Evolutionary conservation across 2,329 filamentous ascomycete species (phyloP).

Genomic region (Pezicula rhizophila): DNA sequence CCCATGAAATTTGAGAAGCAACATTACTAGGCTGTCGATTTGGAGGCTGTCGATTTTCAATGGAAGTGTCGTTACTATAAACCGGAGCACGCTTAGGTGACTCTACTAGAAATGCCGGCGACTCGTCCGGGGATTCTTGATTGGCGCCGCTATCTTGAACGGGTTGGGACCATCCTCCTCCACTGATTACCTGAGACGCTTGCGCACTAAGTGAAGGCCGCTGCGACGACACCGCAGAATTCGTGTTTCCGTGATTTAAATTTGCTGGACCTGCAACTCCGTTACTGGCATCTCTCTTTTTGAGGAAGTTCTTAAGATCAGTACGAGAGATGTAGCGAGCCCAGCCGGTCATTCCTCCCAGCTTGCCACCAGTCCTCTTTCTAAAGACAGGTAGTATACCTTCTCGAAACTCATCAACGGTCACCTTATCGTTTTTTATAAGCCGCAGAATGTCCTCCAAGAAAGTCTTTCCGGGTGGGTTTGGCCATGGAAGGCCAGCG

Average conservation of each 20-base stretch:
- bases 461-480: not conserved
- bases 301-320: not conserved
- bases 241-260: not conserved
- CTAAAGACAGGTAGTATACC: not conserved
- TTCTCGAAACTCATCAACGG: not conserved
- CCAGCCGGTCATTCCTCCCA: not conserved
- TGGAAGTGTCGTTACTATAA: no score
- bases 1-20: not conserved
- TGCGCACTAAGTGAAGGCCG: not conserved
- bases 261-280: not conserved
- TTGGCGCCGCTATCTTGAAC: not conserved
- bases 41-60: no score
- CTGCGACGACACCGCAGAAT: not conserved
- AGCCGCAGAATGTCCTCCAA: not conserved
- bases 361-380: not conserved
- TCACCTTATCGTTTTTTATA: not conserved
- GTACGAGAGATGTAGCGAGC: not conserved
- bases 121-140: not conserved
- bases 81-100: no score
- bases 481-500: not conserved
- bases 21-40: no score
- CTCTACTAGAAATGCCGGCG: not conserved
- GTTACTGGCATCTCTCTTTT: not conserved
- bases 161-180: no score
- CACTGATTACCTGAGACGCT: not conserved